phyloP scores from a whole-genome alignment of 805 yeast genomes.

The Zygosaccharomyces pseudorouxii region DNA sequence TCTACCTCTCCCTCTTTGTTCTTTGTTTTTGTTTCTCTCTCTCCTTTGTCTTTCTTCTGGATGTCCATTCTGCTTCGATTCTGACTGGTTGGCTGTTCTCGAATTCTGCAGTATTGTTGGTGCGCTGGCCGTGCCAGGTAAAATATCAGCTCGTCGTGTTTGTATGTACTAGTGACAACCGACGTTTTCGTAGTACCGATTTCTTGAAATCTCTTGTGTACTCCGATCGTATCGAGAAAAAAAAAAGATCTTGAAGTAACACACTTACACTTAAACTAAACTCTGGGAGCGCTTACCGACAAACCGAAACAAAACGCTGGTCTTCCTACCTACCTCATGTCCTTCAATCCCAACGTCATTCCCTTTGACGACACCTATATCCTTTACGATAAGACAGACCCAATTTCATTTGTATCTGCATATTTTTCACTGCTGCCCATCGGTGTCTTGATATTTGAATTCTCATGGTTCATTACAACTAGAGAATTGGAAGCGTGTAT shows the following conservation, averaged over 20 bases:
- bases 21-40: constrained; percentile 11
- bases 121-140: constrained; percentile 11
- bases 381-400: constrained; percentile 64
- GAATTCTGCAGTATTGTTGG: background rate
- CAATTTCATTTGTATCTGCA: constrained; percentile 57
- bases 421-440: constrained; percentile 79
- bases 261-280: background rate
- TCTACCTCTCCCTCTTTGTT: constrained; percentile 13
- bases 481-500: constrained; percentile 83
- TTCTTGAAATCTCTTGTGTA: background rate
- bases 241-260: background rate
- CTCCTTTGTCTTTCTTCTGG: constrained; percentile 1
- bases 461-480: constrained; percentile 77
- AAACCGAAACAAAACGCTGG: background rate
- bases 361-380: constrained; percentile 89
- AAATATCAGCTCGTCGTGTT: background rate
- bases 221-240: background rate
- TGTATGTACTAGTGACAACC: background rate
- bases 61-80: background rate
- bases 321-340: constrained; percentile 1
- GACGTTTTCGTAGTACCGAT: background rate
- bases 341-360: constrained; percentile 28
- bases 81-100: constrained; percentile 6
- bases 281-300: background rate
- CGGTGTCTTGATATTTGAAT: constrained; percentile 66